Conservation (phyloP, 305 asterid genomes). For the Vinca major region DNA sequence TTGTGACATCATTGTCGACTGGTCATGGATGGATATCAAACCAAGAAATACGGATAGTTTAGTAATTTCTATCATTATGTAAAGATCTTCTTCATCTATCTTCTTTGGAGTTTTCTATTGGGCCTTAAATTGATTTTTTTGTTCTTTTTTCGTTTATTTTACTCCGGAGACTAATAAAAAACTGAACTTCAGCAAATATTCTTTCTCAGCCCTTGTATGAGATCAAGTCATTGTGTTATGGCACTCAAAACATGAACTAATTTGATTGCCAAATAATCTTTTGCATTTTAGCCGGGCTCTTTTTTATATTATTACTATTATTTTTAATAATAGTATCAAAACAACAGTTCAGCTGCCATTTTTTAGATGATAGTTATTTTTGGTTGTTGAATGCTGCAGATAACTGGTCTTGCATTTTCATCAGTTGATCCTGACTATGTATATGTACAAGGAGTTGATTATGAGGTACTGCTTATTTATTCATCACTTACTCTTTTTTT, state of each 20-base stretch:
- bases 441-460: slow-evolving; percentile 85
- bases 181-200: background rate
- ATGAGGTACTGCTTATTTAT: slow-evolving; percentile 50
- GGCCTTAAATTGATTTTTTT: background rate
- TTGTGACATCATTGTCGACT: background rate
- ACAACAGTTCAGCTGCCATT: background rate
- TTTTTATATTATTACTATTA: background rate
- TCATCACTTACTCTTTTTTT: background rate
- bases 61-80: background rate
- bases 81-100: background rate
- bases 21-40: background rate
- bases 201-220: background rate
- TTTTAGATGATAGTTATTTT: background rate
- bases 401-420: slow-evolving; percentile 81
- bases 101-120: background rate
- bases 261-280: background rate
- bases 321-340: too few species aligned
- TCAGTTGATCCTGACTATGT: slow-evolving; percentile 63
- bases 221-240: background rate
- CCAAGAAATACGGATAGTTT: background rate
- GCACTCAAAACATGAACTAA: background rate
- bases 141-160: background rate
- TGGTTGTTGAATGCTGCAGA: slow-evolving; percentile 36
- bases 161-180: background rate
- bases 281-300: background rate